Conservation (phyloP, 176 grass and related monocot species). For the Leersia perrieri region DNA sequence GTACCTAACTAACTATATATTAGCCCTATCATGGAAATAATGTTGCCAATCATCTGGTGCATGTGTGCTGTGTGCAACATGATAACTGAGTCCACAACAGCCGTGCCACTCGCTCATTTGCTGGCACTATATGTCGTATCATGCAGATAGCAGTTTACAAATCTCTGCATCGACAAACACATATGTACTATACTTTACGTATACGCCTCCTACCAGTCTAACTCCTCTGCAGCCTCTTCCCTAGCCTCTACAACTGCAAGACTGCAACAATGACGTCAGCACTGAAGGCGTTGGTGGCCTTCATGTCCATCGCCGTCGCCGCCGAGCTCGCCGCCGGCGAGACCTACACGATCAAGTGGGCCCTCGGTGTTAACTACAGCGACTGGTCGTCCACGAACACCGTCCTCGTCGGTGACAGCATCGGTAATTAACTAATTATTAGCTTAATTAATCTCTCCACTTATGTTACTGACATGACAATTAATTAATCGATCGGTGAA, state of each 20-base stretch:
- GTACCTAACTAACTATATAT: too few relatives aligned
- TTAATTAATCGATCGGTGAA: too few relatives aligned
- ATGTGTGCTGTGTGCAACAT: background rate
- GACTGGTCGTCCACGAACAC: conserved; percentile 33
- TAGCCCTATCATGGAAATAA: background rate
- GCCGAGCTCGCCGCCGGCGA: conserved; percentile 31
- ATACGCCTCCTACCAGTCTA: too few relatives aligned
- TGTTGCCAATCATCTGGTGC: background rate
- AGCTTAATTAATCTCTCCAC: too few relatives aligned
- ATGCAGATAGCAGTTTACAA: too few relatives aligned
- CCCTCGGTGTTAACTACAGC: background rate
- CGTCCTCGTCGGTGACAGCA: conserved; percentile 44
- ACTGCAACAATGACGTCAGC: conserved; percentile 1
- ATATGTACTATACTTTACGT: too few relatives aligned
- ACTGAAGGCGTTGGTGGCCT: conserved; percentile 21
- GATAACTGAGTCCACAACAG: background rate
- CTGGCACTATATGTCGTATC: too few relatives aligned
- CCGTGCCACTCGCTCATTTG: background rate
- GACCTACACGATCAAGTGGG: conserved; percentile 43
- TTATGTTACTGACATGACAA: too few relatives aligned
- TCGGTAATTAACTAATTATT: too few relatives aligned
- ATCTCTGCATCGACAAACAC: too few relatives aligned
- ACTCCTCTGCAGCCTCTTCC: too few relatives aligned
- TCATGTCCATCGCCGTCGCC: conserved; percentile 12
- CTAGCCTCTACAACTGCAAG: too few relatives aligned